Evolutionary conservation across 371 early-diverging fungal genomes (phyloP).

Genomic region (Mortierella sp.): DNA sequence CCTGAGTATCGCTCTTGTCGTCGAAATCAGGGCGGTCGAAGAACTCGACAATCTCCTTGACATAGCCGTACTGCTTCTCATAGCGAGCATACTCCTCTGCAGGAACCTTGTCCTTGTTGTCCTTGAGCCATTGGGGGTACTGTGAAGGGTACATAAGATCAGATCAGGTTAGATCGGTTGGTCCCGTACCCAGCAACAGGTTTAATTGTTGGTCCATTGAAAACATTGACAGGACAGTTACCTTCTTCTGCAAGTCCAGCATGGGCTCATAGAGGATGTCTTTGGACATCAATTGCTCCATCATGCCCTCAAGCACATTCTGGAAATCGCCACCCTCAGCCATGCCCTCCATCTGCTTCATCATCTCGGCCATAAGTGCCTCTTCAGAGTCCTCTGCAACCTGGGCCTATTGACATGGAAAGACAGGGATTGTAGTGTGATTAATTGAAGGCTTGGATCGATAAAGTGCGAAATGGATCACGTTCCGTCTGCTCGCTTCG

Average conservation of each 20-base stretch:
- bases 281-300: constrained; percentile 92
- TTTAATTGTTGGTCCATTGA: not conserved
- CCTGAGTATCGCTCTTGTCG: constrained; percentile 74
- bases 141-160: constrained; percentile 37
- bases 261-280: constrained; percentile 95
- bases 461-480: not conserved
- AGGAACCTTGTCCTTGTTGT: constrained; percentile 77
- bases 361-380: constrained; percentile 88
- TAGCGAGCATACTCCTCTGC: constrained; percentile 80
- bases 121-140: constrained; percentile 90
- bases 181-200: not conserved
- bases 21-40: constrained; percentile 79
- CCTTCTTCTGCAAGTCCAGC: constrained; percentile 85
- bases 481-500: constrained; percentile 9
- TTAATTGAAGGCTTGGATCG: not conserved
- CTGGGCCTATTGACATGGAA: constrained; percentile 63
- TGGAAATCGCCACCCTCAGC: constrained; percentile 87
- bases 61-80: constrained; percentile 78
- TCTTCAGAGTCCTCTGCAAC: constrained; percentile 75
- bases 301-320: constrained; percentile 87
- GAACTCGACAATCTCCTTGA: constrained; percentile 81
- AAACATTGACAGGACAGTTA: constrained; percentile 35
- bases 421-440: not conserved
- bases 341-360: constrained; percentile 90
- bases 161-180: not conserved